A percentile compares a stretch with the other conserved stretches of the same genome.
Conservation (phyloP, 2,329 filamentous ascomycete species). For the Sporothrix pseudoabietina region DNA sequence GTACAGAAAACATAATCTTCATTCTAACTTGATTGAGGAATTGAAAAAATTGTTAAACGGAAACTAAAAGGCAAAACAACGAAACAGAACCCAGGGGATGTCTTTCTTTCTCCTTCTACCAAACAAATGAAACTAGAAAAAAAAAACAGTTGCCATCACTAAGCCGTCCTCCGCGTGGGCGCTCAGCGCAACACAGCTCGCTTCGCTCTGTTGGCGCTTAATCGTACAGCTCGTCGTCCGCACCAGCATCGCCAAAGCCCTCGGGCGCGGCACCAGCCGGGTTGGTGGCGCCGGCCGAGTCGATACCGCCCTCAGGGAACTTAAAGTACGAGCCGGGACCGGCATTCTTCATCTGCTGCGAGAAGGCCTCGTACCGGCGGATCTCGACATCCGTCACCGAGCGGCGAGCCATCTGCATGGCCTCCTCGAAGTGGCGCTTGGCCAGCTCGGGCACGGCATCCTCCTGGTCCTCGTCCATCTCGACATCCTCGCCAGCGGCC, state of each 20-base stretch:
- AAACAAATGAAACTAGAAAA: slow-evolving; percentile 9
- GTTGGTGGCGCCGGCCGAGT: slow-evolving; percentile 68
- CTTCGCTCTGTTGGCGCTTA: slow-evolving; percentile 49
- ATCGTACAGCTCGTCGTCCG: slow-evolving; percentile 97
- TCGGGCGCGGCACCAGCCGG: slow-evolving; percentile 39
- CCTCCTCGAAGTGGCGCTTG: slow-evolving; percentile 96
- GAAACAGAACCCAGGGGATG: neutral
- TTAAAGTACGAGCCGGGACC: slow-evolving; percentile 97
- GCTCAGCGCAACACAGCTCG: slow-evolving; percentile 36
- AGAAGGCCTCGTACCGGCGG: slow-evolving; percentile 95
- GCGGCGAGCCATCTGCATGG: slow-evolving; percentile 90
- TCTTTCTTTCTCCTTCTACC: slow-evolving; percentile 5
- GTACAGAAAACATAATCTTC: neutral
- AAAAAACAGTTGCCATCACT: slow-evolving; percentile 1
- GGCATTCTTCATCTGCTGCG: slow-evolving; percentile 98
- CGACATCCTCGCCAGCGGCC: slow-evolving; percentile 75
- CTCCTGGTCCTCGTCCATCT: slow-evolving; percentile 83
- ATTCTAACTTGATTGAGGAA: slow-evolving; percentile 14
- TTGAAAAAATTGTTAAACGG: neutral
- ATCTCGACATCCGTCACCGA: slow-evolving; percentile 98
- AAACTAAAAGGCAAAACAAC: neutral
- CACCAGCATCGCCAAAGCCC: slow-evolving; percentile 80
- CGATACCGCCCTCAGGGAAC: slow-evolving; percentile 74
- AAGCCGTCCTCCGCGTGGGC: slow-evolving; percentile 40
- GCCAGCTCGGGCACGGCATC: slow-evolving; percentile 96